A percentile compares a stretch with the other conserved stretches of the same genome.
These are phyloP conservation scores for Mariannaea elegans DNA, from an alignment of 2,329 filamentous ascomycete genomes.

Conservation along the genomic window DNA sequence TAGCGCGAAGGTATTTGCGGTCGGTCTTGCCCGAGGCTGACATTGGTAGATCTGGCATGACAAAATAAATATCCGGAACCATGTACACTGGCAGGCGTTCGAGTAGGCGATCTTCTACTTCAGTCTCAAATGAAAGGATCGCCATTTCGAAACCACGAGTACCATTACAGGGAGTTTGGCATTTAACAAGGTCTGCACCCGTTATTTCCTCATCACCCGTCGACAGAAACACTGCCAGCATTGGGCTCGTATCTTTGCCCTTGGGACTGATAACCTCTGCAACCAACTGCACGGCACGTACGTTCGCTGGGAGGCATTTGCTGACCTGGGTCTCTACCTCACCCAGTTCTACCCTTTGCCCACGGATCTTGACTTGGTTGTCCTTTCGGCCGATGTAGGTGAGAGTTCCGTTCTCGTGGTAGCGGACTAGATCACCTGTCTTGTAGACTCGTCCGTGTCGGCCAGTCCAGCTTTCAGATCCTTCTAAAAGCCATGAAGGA, in stretches of 20 bases:
- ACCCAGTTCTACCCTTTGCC: conserved; percentile 40
- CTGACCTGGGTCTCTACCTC: conserved; percentile 32
- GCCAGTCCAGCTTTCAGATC: not conserved
- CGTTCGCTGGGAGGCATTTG: not conserved
- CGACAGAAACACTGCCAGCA: not conserved
- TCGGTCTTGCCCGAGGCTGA: not conserved
- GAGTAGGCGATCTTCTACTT: not conserved
- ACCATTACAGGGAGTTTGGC: not conserved
- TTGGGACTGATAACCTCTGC: not conserved
- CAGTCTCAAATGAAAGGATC: not conserved
- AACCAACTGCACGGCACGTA: not conserved
- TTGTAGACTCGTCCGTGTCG: conserved; percentile 23
- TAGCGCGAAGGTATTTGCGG: not conserved
- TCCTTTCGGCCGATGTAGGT: conserved; percentile 38
- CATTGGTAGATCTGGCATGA: not conserved
- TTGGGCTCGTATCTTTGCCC: not conserved
- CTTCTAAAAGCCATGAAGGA: not conserved
- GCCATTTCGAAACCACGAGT: not conserved
- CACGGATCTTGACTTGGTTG: conserved; percentile 39
- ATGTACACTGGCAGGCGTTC: not conserved
- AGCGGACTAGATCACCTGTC: conserved; percentile 17
- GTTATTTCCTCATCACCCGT: not conserved
- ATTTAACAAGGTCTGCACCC: not conserved
- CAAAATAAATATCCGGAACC: not conserved
- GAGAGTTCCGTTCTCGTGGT: conserved; percentile 32